Percentiles rank a stretch among this genome's conserved stretches.
Conservation (phyloP, 495 filamentous ascomycete genomes). For the Neurospora discreta region DNA sequence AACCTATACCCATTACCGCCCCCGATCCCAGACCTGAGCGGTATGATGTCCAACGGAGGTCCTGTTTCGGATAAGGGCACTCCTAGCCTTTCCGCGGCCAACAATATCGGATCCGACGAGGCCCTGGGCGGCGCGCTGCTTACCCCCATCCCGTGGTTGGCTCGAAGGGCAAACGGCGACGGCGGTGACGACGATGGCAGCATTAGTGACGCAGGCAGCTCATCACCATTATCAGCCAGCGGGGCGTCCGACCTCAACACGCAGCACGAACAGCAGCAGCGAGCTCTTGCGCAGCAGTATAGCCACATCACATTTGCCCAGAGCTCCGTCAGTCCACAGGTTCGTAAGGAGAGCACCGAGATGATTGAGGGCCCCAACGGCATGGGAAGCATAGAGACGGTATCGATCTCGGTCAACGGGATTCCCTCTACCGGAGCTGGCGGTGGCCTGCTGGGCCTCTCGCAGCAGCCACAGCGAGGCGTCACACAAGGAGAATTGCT, state of each 20-base stretch:
- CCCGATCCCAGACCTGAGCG: slow-evolving; percentile 40
- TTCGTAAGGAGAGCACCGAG: slow-evolving; percentile 56
- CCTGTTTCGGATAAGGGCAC: slow-evolving; percentile 31
- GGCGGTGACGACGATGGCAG: slow-evolving; percentile 13
- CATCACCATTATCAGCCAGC: slow-evolving; percentile 15
- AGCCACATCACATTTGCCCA: slow-evolving; percentile 6
- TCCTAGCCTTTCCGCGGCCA: slow-evolving; percentile 18
- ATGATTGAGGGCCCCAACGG: slow-evolving; percentile 64
- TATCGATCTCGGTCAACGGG: slow-evolving; percentile 56
- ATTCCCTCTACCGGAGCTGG: slow-evolving; percentile 33
- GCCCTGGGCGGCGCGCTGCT: slow-evolving; percentile 82
- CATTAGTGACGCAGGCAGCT: slow-evolving; percentile 12
- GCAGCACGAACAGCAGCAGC: slow-evolving; percentile 8
- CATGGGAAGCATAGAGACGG: slow-evolving; percentile 59
- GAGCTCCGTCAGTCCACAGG: slow-evolving; percentile 21
- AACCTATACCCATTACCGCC: slow-evolving; percentile 73
- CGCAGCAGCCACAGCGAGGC: slow-evolving; percentile 23
- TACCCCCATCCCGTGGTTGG: slow-evolving; percentile 88
- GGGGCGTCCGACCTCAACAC: slow-evolving; percentile 1
- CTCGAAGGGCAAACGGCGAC: slow-evolving; percentile 16
- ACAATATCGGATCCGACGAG: slow-evolving; percentile 65
- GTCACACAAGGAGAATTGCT: slow-evolving; percentile 70
- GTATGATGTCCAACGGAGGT: slow-evolving; percentile 48
- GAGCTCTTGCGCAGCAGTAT: background rate
- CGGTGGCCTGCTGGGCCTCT: slow-evolving; percentile 11